phyloP scores from a whole-genome alignment of 2,329 filamentous ascomycete genomes.

The Blastomyces parvus region DNA sequence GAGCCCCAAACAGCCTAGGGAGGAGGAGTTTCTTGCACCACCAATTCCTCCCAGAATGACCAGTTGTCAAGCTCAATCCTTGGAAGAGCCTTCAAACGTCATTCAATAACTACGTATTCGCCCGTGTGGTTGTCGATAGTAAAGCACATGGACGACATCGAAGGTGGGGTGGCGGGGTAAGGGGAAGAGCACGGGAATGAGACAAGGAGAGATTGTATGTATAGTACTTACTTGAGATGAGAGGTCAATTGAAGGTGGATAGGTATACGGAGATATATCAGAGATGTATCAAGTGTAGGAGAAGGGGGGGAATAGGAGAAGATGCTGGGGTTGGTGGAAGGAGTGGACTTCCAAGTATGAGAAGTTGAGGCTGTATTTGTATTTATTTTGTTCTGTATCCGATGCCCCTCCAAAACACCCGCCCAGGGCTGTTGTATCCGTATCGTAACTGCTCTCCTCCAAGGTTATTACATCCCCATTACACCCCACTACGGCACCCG shows the following conservation, averaged over 20 bases:
- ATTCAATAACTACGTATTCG: not conserved
- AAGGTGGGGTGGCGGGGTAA: not conserved
- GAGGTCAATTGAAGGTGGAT: conserved; percentile 6
- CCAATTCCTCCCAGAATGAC: not conserved
- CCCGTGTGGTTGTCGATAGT: not conserved
- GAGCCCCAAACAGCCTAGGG: not conserved
- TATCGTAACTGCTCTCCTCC: no score
- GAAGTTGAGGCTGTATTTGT: conserved; percentile 4
- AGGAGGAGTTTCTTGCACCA: not conserved
- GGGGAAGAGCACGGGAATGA: not conserved
- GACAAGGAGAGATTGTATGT: not conserved
- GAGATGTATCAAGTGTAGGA: not conserved
- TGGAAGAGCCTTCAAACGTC: not conserved
- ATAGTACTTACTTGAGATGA: conserved; percentile 3
- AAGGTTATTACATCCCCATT: no score
- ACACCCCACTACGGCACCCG: no score
- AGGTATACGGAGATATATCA: not conserved
- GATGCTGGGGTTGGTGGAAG: not conserved
- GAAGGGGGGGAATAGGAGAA: not conserved
- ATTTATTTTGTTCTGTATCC: not conserved
- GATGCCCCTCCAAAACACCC: not conserved
- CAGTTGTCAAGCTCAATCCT: not conserved
- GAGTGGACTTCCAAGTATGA: conserved; percentile 11
- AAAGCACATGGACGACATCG: not conserved
- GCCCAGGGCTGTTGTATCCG: no score